Percentiles rank a stretch among this genome's conserved stretches.
Evolutionary conservation across 169 alveolate genomes (phyloP).

Genomic region (Plasmodium cynomolgi): DNA sequence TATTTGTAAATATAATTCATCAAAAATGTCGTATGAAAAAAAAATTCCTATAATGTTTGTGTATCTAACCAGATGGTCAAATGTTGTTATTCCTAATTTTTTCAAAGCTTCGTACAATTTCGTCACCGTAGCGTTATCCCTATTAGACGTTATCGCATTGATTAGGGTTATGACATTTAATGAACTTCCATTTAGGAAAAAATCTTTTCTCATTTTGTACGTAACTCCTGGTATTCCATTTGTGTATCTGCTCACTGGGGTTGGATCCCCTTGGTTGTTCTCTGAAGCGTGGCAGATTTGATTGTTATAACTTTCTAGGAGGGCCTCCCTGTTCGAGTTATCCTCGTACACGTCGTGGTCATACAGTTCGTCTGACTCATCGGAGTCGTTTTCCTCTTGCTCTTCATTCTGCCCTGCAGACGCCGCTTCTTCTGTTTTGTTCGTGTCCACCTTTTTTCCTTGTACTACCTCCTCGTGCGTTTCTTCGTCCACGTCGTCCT

Average conservation of each 20-base stretch:
- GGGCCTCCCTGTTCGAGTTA: neutral
- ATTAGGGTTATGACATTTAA: slow-evolving; percentile 58
- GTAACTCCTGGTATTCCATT: slow-evolving; percentile 9
- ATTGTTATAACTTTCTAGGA: slow-evolving; percentile 1
- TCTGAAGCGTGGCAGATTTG: neutral
- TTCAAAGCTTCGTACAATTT: slow-evolving; percentile 45
- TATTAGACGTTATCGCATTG: slow-evolving; percentile 35
- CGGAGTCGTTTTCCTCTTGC: neutral
- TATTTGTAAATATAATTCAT: slow-evolving; percentile 73
- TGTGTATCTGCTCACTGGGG: neutral
- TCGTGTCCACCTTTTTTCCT: neutral
- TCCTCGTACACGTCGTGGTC: neutral
- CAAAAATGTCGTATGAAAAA: slow-evolving; percentile 70
- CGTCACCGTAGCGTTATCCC: slow-evolving; percentile 28
- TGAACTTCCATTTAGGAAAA: slow-evolving; percentile 53
- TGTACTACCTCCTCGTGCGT: neutral
- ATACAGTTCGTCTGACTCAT: neutral
- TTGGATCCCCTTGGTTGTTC: neutral
- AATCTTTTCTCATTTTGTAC: slow-evolving; percentile 51
- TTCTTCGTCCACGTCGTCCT: neutral
- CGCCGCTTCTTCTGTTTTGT: neutral
- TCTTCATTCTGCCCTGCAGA: neutral
- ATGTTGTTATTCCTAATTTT: slow-evolving; percentile 48
- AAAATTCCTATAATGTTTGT: slow-evolving; percentile 70
- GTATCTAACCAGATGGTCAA: slow-evolving; percentile 60